Evolutionary conservation across 805 yeast genomes (phyloP).

Genomic region (Zygotorulaspora sp.): DNA sequence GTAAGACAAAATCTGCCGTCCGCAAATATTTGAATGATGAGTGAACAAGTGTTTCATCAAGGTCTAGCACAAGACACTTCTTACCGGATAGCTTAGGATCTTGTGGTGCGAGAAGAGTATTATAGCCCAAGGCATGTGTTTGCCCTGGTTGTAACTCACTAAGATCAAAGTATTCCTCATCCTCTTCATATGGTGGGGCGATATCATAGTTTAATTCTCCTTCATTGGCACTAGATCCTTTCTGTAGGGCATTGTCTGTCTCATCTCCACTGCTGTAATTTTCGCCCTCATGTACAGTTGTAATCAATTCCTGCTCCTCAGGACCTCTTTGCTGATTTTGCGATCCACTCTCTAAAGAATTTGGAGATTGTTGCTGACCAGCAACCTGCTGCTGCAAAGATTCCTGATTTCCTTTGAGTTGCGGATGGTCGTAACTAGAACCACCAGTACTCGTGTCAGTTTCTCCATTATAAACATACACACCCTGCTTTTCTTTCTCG

Average conservation of each 20-base stretch:
- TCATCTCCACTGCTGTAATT: slow-evolving; percentile 18
- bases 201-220: slow-evolving; percentile 27
- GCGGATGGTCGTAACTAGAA: slow-evolving; percentile 16
- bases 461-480: slow-evolving; percentile 26
- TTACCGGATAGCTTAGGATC: slow-evolving; percentile 47
- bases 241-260: slow-evolving; percentile 15
- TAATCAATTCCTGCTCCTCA: slow-evolving; percentile 13
- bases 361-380: slow-evolving; percentile 1
- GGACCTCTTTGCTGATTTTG: slow-evolving; percentile 3
- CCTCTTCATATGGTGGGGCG: slow-evolving; percentile 25
- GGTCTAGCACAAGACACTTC: slow-evolving; percentile 84
- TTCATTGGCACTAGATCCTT: slow-evolving; percentile 16
- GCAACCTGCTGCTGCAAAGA: slow-evolving; percentile 10
- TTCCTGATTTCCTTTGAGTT: slow-evolving; percentile 5
- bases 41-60: slow-evolving; percentile 96
- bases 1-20: slow-evolving; percentile 93
- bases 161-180: slow-evolving; percentile 49
- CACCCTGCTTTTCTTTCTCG: slow-evolving; percentile 24
- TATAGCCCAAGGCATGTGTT: slow-evolving; percentile 58
- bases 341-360: slow-evolving; percentile 1
- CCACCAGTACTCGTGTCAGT: slow-evolving; percentile 31
- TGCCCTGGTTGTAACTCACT: slow-evolving; percentile 69
- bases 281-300: slow-evolving; percentile 19
- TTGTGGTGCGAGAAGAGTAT: slow-evolving; percentile 56
- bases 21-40: slow-evolving; percentile 88